A percentile compares a stretch with the other conserved stretches of the same genome.
Evolutionary conservation across 441 rosid genomes (phyloP).

Genomic region (Adansonia gregorii): DNA sequence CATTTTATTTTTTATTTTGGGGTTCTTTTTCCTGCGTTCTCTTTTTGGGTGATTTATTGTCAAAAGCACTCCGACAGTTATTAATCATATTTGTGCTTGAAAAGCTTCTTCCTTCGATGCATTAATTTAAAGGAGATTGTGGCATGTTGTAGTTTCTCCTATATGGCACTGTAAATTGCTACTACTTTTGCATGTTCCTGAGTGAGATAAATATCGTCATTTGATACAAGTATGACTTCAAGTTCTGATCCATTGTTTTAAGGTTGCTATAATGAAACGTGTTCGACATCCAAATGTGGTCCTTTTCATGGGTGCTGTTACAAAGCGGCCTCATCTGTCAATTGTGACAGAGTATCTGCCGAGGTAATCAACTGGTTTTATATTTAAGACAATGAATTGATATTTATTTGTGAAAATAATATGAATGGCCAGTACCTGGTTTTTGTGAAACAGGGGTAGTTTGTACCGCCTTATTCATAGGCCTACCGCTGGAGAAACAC

Average conservation of each 20-base stretch:
- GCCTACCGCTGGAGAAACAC: slow-evolving; percentile 80
- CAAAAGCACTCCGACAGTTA: background rate
- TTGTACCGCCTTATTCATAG: slow-evolving; percentile 85
- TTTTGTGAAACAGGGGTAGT: slow-evolving; percentile 73
- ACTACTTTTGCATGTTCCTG: background rate
- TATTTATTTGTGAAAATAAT: slow-evolving; percentile 9
- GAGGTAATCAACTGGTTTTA: slow-evolving; percentile 47
- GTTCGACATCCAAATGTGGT: slow-evolving; percentile 97
- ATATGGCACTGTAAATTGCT: background rate
- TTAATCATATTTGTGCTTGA: background rate
- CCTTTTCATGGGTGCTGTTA: slow-evolving; percentile 98
- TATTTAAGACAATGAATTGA: background rate
- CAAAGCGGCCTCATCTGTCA: slow-evolving; percentile 81
- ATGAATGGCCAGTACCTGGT: slow-evolving; percentile 16
- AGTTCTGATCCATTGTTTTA: slow-evolving; percentile 12
- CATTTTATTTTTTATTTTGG: background rate
- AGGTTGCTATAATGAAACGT: slow-evolving; percentile 99
- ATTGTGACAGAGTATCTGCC: slow-evolving; percentile 95
- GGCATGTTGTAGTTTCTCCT: background rate
- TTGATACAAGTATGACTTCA: background rate
- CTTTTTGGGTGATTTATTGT: background rate
- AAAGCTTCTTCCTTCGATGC: background rate
- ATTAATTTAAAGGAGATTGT: slow-evolving; percentile 7
- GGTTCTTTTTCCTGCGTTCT: background rate
- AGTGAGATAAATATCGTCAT: background rate